Evolutionary conservation across 2,329 filamentous ascomycete genomes (phyloP).

Genomic region (Pseudofabraea citricarpa): DNA sequence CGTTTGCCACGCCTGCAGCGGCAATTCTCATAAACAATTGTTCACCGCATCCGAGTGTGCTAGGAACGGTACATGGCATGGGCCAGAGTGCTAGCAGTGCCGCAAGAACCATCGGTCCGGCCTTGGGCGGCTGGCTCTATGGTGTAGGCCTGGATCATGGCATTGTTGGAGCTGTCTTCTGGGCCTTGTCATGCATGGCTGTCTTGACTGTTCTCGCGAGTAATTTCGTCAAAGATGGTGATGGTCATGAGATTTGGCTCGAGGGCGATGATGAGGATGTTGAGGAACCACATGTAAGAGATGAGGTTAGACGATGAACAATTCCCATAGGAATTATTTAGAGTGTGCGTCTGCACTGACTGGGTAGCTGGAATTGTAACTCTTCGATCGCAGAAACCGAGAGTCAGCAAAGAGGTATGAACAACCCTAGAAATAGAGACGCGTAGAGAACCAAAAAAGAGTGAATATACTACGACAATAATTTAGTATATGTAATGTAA

Average conservation of each 20-base stretch:
- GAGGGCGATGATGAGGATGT: slow-evolving; percentile 52
- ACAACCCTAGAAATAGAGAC: no score
- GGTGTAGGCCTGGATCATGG: slow-evolving; percentile 53
- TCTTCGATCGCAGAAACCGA: no score
- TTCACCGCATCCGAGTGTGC: slow-evolving; percentile 51
- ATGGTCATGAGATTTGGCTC: slow-evolving; percentile 61
- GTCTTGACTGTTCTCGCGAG: slow-evolving; percentile 46
- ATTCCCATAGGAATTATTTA: no score
- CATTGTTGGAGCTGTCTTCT: slow-evolving; percentile 41
- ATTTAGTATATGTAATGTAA: no score
- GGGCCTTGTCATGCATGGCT: slow-evolving; percentile 45
- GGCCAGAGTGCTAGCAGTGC: slow-evolving; percentile 55
- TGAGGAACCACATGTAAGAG: no score
- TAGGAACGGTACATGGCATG: slow-evolving; percentile 52
- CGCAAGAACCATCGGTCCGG: slow-evolving; percentile 54
- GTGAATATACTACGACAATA: no score
- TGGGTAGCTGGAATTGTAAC: no score
- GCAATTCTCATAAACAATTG: slow-evolving; percentile 60
- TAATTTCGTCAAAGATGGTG: slow-evolving; percentile 52
- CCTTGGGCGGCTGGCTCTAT: slow-evolving; percentile 56
- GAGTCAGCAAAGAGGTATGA: no score
- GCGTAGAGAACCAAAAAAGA: no score
- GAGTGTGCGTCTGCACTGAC: no score
- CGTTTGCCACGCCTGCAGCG: slow-evolving; percentile 58
- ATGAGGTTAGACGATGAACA: no score